Base-by-base conservation (phyloP, 495 filamentous ascomycete genomes). In the Penicillium riverlandense region DNA sequence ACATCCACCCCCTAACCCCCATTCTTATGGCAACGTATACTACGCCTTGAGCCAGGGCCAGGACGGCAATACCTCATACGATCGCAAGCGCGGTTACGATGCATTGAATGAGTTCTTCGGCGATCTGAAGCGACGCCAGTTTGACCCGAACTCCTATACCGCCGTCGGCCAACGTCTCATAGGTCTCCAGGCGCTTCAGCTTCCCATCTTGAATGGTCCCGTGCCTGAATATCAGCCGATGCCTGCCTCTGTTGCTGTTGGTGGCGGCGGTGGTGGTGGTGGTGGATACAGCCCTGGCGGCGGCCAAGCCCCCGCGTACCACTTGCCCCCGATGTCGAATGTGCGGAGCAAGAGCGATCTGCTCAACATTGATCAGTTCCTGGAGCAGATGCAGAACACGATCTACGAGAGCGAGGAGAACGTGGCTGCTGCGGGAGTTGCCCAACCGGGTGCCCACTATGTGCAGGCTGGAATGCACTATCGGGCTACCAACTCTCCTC, bases 51-150 rank as follows among this genome's bases (percentile, higher is more conserved):
- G 79, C 73, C 76, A 78, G 38, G 70, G 69, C 14, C 65, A 61
- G 11, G 67, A 74, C 38, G 57, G 67, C 15, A 70, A 69, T 45
- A 64, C 71, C 11, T 62, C 72, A 6, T 82, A 80, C 53, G 82
- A 88, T 45, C 74, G 70, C 47, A 95, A 91, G 72, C 86, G 89
- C 37, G 82, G 81, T 12, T 86, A 86, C 43, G 90, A 96, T 45
- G 86, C 86, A 27, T 67, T 97, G 45, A 89, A 95, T 58, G 89
- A 94, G 52, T 94, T 97, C 71, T 95, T 97, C 52, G 84, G 86
- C 40, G 89, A 89, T 58, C 79, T 84, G 46, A 96, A 96, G 71
- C 84, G 89, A 42, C 85, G 87, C 52, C 78, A 85, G 49, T 84
- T 99, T 50, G 89, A 97, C 50, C 83, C 89, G 1, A 77, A 74